Conservation (phyloP, 2,329 filamentous ascomycete species). For the Phoma sp. region DNA sequence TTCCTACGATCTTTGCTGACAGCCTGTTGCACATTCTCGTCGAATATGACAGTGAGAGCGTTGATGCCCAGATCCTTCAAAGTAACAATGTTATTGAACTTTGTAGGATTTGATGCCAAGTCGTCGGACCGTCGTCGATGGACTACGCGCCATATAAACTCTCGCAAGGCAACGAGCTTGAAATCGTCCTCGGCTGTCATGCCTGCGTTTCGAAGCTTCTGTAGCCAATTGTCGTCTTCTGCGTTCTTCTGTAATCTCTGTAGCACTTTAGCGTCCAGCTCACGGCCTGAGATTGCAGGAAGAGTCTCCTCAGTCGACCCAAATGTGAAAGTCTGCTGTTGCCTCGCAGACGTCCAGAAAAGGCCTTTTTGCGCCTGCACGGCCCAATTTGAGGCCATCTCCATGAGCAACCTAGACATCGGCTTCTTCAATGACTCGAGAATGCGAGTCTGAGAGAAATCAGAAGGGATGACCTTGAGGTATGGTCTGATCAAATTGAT, state of each 20-base stretch:
- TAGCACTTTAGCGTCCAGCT: slow-evolving; percentile 63
- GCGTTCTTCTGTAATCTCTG: slow-evolving; percentile 76
- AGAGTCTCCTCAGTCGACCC: slow-evolving; percentile 62
- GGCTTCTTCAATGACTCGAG: slow-evolving; percentile 85
- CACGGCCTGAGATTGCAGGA: slow-evolving; percentile 62
- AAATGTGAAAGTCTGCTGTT: slow-evolving; percentile 72
- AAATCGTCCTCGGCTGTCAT: slow-evolving; percentile 83
- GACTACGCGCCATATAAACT: slow-evolving; percentile 89
- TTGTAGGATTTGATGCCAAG: slow-evolving; percentile 48
- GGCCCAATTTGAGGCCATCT: slow-evolving; percentile 87
- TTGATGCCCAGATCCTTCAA: slow-evolving; percentile 78
- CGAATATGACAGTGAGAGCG: slow-evolving; percentile 90
- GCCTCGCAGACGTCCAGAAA: slow-evolving; percentile 83
- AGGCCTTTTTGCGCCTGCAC: slow-evolving; percentile 77
- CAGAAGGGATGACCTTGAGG: slow-evolving; percentile 73
- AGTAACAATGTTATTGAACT: slow-evolving; percentile 72
- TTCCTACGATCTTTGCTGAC: slow-evolving; percentile 45
- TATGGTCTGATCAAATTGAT: slow-evolving; percentile 81
- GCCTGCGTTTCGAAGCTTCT: slow-evolving; percentile 81
- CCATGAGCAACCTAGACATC: slow-evolving; percentile 77
- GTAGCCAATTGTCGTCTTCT: slow-evolving; percentile 94
- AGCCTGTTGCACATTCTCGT: slow-evolving; percentile 66
- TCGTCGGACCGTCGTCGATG: slow-evolving; percentile 69
- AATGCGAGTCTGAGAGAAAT: slow-evolving; percentile 74
- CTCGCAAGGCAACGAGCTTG: slow-evolving; percentile 82